A percentile compares a stretch with the other conserved stretches of the same genome.
phyloP scores from a whole-genome alignment of 495 filamentous ascomycete species.

The Cercophora samala region DNA sequence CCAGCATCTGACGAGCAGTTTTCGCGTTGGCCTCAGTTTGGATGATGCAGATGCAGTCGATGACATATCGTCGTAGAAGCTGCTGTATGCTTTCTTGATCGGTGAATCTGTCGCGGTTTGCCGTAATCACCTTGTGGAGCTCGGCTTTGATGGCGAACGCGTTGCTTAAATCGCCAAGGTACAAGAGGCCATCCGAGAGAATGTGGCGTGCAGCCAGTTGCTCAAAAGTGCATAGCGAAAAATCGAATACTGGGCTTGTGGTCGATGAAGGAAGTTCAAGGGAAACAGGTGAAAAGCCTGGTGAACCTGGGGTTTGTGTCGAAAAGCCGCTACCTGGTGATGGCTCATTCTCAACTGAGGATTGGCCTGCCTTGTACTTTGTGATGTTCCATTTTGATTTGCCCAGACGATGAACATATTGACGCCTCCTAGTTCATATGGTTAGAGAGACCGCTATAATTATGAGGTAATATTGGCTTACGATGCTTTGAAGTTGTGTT shows the following conservation, averaged over 20 bases:
- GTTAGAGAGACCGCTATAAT: neutral
- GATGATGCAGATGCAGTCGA: slow-evolving; percentile 13
- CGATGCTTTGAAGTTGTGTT: slow-evolving; percentile 31
- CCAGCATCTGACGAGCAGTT: slow-evolving; percentile 8
- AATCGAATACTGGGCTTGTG: neutral
- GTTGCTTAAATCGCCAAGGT: slow-evolving; percentile 15
- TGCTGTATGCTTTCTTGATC: slow-evolving; percentile 15
- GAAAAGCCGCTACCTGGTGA: too few species aligned
- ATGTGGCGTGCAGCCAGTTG: neutral
- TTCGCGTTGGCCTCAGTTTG: slow-evolving; percentile 15
- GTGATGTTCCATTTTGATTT: slow-evolving; percentile 16
- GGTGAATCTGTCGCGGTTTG: neutral
- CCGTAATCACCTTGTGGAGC: neutral
- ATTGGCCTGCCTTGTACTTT: slow-evolving; percentile 21
- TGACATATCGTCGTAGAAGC: neutral
- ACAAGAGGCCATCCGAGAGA: slow-evolving; percentile 16
- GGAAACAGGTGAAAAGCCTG: neutral
- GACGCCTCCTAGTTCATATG: slow-evolving; percentile 21
- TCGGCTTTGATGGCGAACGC: slow-evolving; percentile 10
- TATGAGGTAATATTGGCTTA: slow-evolving; percentile 13
- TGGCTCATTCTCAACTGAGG: neutral
- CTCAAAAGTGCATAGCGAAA: neutral
- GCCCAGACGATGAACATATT: slow-evolving; percentile 21
- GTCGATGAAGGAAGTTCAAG: neutral
- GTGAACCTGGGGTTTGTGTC: neutral